Conservation (phyloP, 1,139 yeast species). For the Chernovozyma sophiae-reginae region DNA sequence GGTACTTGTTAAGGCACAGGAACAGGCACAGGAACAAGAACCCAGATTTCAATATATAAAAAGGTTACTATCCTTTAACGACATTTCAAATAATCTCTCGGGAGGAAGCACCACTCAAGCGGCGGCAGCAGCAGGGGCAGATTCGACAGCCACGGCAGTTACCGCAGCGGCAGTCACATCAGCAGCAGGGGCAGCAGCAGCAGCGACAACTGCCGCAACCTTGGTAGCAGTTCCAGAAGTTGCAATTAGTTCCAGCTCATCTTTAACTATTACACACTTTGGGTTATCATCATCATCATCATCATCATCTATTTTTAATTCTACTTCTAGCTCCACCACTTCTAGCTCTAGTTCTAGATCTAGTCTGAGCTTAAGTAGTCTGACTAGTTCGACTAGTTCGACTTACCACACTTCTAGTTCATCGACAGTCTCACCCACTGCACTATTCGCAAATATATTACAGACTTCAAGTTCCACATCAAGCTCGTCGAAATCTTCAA, state of each 20-base stretch:
- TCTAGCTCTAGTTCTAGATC: conserved; percentile 12
- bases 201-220: conserved; percentile 7
- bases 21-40: conserved; percentile 4
- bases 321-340: conserved; percentile 5
- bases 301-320: conserved; percentile 2
- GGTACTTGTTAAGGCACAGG: conserved; percentile 5
- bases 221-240: too few relatives aligned
- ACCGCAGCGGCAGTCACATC: conserved; percentile 8
- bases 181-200: conserved; percentile 7
- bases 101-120: conserved; percentile 8
- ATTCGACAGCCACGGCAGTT: conserved; percentile 6
- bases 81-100: neutral
- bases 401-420: conserved; percentile 1
- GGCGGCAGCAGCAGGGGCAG: conserved; percentile 9
- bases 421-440: neutral
- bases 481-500: conserved; percentile 1
- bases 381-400: conserved; percentile 6
- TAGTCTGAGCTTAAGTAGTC: conserved; percentile 5
- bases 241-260: too few relatives aligned
- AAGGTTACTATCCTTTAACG: conserved; percentile 4
- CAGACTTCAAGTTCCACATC: conserved; percentile 3
- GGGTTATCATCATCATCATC: too few relatives aligned
- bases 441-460: neutral
- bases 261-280: too few relatives aligned
- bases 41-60: conserved; percentile 1